Conservation (phyloP, 345 rosid genomes). For the Linum tenue region DNA sequence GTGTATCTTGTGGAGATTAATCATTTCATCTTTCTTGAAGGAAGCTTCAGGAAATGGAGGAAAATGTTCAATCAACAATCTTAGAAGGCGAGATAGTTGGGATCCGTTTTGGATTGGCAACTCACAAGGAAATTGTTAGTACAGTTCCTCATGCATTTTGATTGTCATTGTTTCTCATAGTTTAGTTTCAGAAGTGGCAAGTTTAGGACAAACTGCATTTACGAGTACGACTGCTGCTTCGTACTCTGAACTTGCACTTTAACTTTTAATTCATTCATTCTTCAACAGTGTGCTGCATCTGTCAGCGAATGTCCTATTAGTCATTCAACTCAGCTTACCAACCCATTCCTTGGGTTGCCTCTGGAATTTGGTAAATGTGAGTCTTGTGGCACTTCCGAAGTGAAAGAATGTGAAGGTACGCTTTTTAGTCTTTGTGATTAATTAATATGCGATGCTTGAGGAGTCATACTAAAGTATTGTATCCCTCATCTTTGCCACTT, state of each 20-base stretch:
- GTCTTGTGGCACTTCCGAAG: slow-evolving; percentile 80
- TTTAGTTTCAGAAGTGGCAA: not conserved
- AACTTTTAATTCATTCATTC: not conserved
- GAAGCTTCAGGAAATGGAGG: slow-evolving; percentile 39
- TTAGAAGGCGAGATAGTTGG: slow-evolving; percentile 63
- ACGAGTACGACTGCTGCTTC: not conserved
- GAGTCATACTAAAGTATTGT: not conserved
- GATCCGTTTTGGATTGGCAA: slow-evolving; percentile 60
- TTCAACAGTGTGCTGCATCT: slow-evolving; percentile 52
- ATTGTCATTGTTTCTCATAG: not conserved
- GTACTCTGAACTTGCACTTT: not conserved
- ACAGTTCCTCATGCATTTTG: slow-evolving; percentile 9
- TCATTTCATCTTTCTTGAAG: not conserved
- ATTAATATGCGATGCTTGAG: not conserved
- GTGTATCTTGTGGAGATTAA: not conserved
- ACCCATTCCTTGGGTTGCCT: slow-evolving; percentile 86
- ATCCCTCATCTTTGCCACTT: slow-evolving; percentile 18
- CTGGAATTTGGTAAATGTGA: slow-evolving; percentile 87
- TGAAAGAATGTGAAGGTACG: slow-evolving; percentile 81
- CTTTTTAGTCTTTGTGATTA: not conserved
- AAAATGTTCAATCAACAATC: slow-evolving; percentile 24
- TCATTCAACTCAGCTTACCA: slow-evolving; percentile 69
- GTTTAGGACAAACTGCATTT: not conserved
- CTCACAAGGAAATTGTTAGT: slow-evolving; percentile 68
- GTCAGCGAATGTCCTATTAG: slow-evolving; percentile 56